Evolutionary conservation across 768 basidiomycete species (phyloP), one percentile per base, ranked within the genome.

Genomic region (Cyclocybe aegerita): DNA sequence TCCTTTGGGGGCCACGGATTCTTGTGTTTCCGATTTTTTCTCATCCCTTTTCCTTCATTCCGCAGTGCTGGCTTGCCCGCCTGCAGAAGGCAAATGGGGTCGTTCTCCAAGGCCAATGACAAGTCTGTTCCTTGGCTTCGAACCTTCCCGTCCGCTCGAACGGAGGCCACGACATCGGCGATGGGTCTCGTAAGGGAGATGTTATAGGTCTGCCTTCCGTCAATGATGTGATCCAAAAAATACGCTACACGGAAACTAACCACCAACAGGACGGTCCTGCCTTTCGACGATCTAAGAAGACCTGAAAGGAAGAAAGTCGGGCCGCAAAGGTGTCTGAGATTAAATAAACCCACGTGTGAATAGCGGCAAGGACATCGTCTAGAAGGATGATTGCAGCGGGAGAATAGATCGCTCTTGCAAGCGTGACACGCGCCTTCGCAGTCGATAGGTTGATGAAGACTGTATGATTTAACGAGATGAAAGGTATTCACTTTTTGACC

Each of bases 201-300:
- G 51, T 74, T 73, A 54, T 73, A 70, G 7, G 71, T 70, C 73
- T 73, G 43, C 10, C 9, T 23, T 23, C 36, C 16, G 36, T 14
- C 11, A 2, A 34, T 34, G 2, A 12, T 8, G 9, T 1, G 7
- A 33, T 23, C 16, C 46, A 10, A 14, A 48, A 6, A 16, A n/a
- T 11, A n/a, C n/a, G n/a, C n/a, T n/a, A n/a, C n/a, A n/a, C 12
- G 10, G 12, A 15, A 9, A 61, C 71, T 43, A 53, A 79, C 80
- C 15, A 94, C 90, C 29, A 96, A 75, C 39, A 95, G 77, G 48
- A 93, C 71, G 1, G 93, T 95, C 43, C 92, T 78, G 10, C 79
- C 81, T 74, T 15, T 80, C 72, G 60, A 83, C 85, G 36, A 96
- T 79, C 67, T 89, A 88, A 51, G 85, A 80, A 0, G 92, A 86